Conservation (phyloP, 2,329 filamentous ascomycete species). For the Hysterium pulicare region DNA sequence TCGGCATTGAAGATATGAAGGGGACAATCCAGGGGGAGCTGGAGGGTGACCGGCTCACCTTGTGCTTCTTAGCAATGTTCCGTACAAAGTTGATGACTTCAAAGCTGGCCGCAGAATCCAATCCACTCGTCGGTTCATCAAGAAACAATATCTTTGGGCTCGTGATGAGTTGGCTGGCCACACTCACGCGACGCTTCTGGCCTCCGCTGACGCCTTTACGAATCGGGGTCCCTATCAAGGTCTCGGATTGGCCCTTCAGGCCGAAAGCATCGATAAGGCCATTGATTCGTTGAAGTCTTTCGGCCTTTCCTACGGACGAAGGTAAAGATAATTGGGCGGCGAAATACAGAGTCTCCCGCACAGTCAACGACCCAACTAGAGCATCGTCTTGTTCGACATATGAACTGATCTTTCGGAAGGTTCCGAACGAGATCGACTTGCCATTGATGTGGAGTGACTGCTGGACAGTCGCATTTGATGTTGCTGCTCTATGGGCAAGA, state of each 20-base stretch:
- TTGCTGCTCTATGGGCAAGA: slow-evolving; percentile 61
- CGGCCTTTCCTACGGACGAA: slow-evolving; percentile 50
- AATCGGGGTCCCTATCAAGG: slow-evolving; percentile 76
- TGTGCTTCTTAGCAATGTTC: slow-evolving; percentile 62
- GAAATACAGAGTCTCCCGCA: slow-evolving; percentile 75
- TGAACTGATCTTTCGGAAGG: slow-evolving; percentile 64
- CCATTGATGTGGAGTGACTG: slow-evolving; percentile 64
- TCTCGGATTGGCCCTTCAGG: slow-evolving; percentile 64
- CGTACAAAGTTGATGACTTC: slow-evolving; percentile 75
- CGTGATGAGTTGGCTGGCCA: slow-evolving; percentile 78
- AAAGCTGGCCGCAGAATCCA: slow-evolving; percentile 73
- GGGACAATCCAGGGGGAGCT: background rate
- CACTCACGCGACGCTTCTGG: slow-evolving; percentile 76
- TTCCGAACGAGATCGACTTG: slow-evolving; percentile 46
- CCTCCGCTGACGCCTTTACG: slow-evolving; percentile 81
- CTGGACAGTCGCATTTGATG: slow-evolving; percentile 52
- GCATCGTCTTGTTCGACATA: slow-evolving; percentile 91
- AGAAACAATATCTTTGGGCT: slow-evolving; percentile 77
- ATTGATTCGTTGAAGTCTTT: slow-evolving; percentile 62
- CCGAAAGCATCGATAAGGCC: slow-evolving; percentile 70
- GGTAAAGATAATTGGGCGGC: slow-evolving; percentile 65
- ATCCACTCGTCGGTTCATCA: slow-evolving; percentile 78
- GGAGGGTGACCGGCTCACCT: slow-evolving; percentile 47
- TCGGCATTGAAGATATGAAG: slow-evolving; percentile 9
- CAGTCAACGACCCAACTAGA: slow-evolving; percentile 75